Conservation (phyloP, 768 basidiomycete genomes). For the Phylloporus sp. region DNA sequence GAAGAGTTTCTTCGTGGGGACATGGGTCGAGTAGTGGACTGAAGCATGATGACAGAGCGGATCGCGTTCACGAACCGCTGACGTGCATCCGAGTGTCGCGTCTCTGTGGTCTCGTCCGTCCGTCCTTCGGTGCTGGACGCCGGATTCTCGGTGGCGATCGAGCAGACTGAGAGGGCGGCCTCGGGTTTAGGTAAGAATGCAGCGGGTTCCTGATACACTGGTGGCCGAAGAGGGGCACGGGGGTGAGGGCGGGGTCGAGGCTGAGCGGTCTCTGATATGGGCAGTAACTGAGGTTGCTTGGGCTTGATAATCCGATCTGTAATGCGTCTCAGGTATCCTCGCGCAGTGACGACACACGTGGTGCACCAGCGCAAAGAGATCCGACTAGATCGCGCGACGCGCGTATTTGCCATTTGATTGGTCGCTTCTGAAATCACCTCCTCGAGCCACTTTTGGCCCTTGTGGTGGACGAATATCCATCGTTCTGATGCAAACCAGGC, state of each 20-base stretch:
- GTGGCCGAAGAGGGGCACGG: slow-evolving; percentile 10
- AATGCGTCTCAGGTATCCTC: slow-evolving; percentile 23
- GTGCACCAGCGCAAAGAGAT: slow-evolving; percentile 26
- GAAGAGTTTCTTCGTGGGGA: slow-evolving; percentile 30
- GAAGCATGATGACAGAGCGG: slow-evolving; percentile 44
- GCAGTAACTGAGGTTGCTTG: slow-evolving; percentile 19
- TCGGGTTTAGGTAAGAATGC: slow-evolving; percentile 18
- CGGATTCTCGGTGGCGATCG: slow-evolving; percentile 24
- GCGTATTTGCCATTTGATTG: slow-evolving; percentile 25
- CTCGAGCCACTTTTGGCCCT: slow-evolving; percentile 48
- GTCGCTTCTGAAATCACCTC: slow-evolving; percentile 35
- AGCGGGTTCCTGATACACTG: slow-evolving; percentile 20
- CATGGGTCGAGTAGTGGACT: slow-evolving; percentile 29
- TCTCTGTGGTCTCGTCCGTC: slow-evolving; percentile 24
- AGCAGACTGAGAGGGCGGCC: slow-evolving; percentile 23
- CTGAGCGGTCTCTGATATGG: slow-evolving; percentile 19
- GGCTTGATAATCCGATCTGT: slow-evolving; percentile 23
- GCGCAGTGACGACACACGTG: slow-evolving; percentile 13
- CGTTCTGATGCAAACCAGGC: slow-evolving; percentile 51
- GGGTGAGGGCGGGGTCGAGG: slow-evolving; percentile 10
- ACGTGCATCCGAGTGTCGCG: slow-evolving; percentile 28
- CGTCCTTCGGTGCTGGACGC: slow-evolving; percentile 25
- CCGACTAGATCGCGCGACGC: slow-evolving; percentile 21
- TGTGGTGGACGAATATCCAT: slow-evolving; percentile 43
- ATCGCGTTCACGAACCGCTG: slow-evolving; percentile 40